Percentiles rank a stretch among this genome's conserved stretches.
Conservation (phyloP, 306 rosid species). For the Cucumis cinereus region DNA sequence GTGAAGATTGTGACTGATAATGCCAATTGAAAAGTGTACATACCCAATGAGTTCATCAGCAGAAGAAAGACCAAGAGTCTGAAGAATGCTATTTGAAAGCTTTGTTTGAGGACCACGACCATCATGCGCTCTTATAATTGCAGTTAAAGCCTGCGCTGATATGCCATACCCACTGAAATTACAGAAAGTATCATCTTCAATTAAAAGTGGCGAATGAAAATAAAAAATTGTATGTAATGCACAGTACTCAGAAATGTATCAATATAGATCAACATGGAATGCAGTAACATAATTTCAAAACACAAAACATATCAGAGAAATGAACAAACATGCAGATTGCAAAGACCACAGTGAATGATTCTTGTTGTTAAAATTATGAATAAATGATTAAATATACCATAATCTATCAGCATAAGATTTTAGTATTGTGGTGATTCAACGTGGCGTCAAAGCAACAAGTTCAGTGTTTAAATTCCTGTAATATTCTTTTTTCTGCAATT, state of each 20-base stretch:
- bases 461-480: not conserved
- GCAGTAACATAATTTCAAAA: not conserved
- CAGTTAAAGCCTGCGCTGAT: slow-evolving; percentile 82
- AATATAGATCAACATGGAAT: not conserved
- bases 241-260: not conserved
- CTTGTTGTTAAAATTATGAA: not conserved
- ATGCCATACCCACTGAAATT: slow-evolving; percentile 80
- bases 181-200: slow-evolving; percentile 3
- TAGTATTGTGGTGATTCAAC: not conserved
- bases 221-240: not conserved
- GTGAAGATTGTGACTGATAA: not conserved
- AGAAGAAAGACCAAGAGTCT: slow-evolving; percentile 52
- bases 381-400: not conserved
- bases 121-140: slow-evolving; percentile 63
- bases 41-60: slow-evolving; percentile 86
- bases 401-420: not conserved
- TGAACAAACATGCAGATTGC: not conserved
- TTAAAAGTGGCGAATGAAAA: not conserved
- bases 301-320: not conserved
- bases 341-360: not conserved
- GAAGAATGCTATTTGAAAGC: slow-evolving; percentile 48
- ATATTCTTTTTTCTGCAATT: not conserved
- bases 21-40: not conserved
- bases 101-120: slow-evolving; percentile 78
- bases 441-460: not conserved